phyloP scores from a whole-genome alignment of 1,284 basidiomycete species.

The Cryptococcus amylolentus region DNA sequence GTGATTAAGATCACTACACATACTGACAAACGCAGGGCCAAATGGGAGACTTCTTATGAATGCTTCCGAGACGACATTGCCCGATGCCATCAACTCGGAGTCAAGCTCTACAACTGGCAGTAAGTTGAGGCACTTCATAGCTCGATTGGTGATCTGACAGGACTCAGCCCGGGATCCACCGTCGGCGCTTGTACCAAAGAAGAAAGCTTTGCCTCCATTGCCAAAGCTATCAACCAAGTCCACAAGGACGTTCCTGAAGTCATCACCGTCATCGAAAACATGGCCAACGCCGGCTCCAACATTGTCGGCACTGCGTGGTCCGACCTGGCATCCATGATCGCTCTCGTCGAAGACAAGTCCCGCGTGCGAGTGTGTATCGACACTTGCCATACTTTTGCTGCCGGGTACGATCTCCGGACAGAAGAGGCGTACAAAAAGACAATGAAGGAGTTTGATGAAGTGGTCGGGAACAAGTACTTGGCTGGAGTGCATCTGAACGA shows the following conservation, averaged over 20 bases:
- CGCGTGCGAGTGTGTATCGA: conserved; percentile 80
- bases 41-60: conserved; percentile 70
- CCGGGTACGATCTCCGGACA: conserved; percentile 76
- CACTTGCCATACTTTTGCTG: conserved; percentile 80
- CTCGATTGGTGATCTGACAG: not conserved
- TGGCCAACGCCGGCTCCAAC: conserved; percentile 74
- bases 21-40: conserved; percentile 54
- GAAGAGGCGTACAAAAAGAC: conserved; percentile 43
- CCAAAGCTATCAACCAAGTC: conserved; percentile 69
- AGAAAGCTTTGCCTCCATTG: conserved; percentile 64
- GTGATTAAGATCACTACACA: not conserved
- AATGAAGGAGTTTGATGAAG: conserved; percentile 60
- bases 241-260: conserved; percentile 65
- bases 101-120: conserved; percentile 81
- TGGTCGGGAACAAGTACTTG: conserved; percentile 68
- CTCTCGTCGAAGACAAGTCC: conserved; percentile 66
- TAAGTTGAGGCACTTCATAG: conserved; percentile 50
- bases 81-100: conserved; percentile 71
- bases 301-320: conserved; percentile 69
- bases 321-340: conserved; percentile 68
- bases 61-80: conserved; percentile 82
- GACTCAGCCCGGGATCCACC: conserved; percentile 69
- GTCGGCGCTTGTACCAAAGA: conserved; percentile 64
- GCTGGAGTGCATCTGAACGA: conserved; percentile 82
- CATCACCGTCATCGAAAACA: conserved; percentile 76